These are phyloP conservation scores for Pestalotiopsis sp. DNA, from an alignment of 2,329 filamentous ascomycete genomes.

Conservation along the genomic window DNA sequence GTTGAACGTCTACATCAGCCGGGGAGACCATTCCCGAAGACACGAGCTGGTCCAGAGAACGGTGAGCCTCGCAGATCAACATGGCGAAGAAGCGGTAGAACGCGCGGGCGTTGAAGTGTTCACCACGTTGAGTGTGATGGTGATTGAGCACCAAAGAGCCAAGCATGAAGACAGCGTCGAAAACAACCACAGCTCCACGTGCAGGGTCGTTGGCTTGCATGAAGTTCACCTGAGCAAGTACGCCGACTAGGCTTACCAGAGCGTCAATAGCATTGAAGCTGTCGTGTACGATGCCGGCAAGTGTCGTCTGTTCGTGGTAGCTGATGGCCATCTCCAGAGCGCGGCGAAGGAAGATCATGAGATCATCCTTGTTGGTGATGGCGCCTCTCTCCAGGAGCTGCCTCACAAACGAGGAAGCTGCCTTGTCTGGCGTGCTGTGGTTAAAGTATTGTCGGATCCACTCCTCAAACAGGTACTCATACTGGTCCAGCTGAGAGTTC, in stretches of 20 bases:
- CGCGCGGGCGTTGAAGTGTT: constrained; percentile 82
- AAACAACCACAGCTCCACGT: constrained; percentile 66
- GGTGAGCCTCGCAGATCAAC: constrained; percentile 74
- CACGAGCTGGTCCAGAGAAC: constrained; percentile 45
- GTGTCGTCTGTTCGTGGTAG: constrained; percentile 72
- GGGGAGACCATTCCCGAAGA: neutral
- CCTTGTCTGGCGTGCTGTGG: constrained; percentile 72
- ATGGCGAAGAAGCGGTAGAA: constrained; percentile 90
- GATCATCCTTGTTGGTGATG: constrained; percentile 74
- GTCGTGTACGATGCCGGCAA: constrained; percentile 60
- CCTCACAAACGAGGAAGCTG: constrained; percentile 74
- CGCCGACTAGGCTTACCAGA: constrained; percentile 76
- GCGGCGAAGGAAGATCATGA: constrained; percentile 76
- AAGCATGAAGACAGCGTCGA: constrained; percentile 79
- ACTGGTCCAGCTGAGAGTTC: constrained; percentile 71
- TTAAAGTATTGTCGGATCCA: constrained; percentile 86
- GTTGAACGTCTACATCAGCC: constrained; percentile 53
- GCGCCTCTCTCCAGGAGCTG: constrained; percentile 78
- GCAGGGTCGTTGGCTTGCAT: constrained; percentile 60
- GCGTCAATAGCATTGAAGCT: constrained; percentile 71
- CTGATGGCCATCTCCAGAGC: constrained; percentile 80
- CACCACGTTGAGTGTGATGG: constrained; percentile 78
- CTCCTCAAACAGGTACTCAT: constrained; percentile 95
- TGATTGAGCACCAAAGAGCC: constrained; percentile 80
- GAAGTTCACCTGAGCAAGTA: constrained; percentile 73